Base-by-base conservation (phyloP, 1,139 yeast species). In the Taiozyma sp. region DNA sequence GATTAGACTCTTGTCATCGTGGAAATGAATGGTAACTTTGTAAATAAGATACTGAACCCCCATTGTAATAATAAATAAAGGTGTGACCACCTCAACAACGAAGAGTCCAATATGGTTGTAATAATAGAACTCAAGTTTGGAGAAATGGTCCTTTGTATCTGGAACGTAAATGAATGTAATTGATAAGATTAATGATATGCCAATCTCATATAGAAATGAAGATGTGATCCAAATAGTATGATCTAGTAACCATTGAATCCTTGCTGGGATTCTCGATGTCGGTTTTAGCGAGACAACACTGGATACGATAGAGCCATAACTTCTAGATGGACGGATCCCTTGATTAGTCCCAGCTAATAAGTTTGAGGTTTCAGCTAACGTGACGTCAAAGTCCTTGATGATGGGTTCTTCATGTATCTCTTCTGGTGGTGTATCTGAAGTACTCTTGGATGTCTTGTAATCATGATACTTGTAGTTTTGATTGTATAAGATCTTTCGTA, bases 131-230 rank as follows among this genome's bases (percentile, higher is more conserved):
- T 59, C 62, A 14, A 54, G 29, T 13, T 32, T 34, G 4, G 61
- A 52, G 45, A 59, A 61, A 5, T 44, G 49, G 3, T 46, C 6
- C 32, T 51, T 53, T 2, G 52, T 7, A 2, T 49, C 55, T 4
- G 64, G 64, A 0, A 57, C 58, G 45, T 57, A 61, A 37, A 61
- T 55, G 51, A 59, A 61, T 6, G 63, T 51, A 26, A 61, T 57
- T 26, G 63, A 56, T 11, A 61, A 47, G 5, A 57, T 45, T 22
- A 58, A 41, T 2, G 62, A 32, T 4, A 56, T 45, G 2, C 63
- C 64, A 40, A 58, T 54, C 44, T 61, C 63, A 16, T 55, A 56
- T 1, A 56, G 29, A 21, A 47, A 50, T 26, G 52, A 46, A 5
- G 50, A 34, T 5, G 45, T 26, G 10, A 53, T 43, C 50, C 54